phyloP scores from a whole-genome alignment of 2,329 filamentous ascomycete species.

The Talaromyces sp. region DNA sequence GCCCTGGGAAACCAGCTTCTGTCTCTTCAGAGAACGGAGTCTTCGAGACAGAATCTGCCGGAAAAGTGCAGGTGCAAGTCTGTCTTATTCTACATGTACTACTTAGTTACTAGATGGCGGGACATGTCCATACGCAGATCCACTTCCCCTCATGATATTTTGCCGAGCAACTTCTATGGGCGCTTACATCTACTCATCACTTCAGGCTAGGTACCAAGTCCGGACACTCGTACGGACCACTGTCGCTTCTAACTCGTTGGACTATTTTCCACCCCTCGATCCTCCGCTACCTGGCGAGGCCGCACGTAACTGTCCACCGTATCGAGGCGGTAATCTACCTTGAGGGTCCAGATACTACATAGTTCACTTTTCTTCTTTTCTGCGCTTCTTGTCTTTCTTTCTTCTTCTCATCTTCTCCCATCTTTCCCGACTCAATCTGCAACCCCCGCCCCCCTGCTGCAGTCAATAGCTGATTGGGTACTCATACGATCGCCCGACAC shows the following conservation, averaged over 20 bases:
- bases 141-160: slow-evolving; percentile 1
- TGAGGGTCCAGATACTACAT: background rate
- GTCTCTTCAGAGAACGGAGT: background rate
- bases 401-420: background rate
- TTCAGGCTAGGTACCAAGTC: background rate
- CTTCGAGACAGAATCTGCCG: background rate
- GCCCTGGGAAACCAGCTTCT: background rate
- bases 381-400: background rate
- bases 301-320: background rate
- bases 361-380: background rate
- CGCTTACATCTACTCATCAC: background rate
- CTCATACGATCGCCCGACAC: slow-evolving; percentile 8
- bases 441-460: background rate
- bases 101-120: background rate
- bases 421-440: background rate
- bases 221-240: background rate
- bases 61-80: background rate
- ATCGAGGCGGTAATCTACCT: no score
- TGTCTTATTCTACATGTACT: background rate
- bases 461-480: slow-evolving; percentile 2
- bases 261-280: background rate
- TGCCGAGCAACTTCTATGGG: background rate
- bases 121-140: background rate
- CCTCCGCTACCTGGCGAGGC: background rate
- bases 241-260: background rate